Base-by-base conservation (phyloP, 345 rosid species). In the Gossypium arboreum region DNA sequence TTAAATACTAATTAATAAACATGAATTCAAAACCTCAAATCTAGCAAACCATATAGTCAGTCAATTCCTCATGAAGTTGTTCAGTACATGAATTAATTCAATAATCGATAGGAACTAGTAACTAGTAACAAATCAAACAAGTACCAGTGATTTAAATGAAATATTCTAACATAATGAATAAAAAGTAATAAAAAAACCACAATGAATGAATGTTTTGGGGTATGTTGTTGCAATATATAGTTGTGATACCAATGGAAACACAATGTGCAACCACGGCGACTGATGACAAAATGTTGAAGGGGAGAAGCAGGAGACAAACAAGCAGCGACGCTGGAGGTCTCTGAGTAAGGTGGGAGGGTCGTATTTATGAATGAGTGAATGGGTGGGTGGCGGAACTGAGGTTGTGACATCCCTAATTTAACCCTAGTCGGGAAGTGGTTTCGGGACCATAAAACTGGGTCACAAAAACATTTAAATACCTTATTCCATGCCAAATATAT, bases 221-320 rank as follows among this genome's bases (percentile, higher is more conserved):
- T 39, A 17, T 63, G 11, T 17, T 63, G 24, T 50, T 50, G 22
- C 3, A 50, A 48, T 50, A 50, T 41, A 68, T 68, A 47, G 24
- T 48, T 48, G 18, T 1, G 11, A 68, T 13, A 8, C 56, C 56
- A 7, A 24, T 13, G 20, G 39, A 68, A 67, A 47, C 48, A 47
- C 57, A 16, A 54, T 7, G 0, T 54, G 57, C 1, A 1, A 29
- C 0, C 1, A 6, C 5, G 1, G 4, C 0, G 1, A 4, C 1
- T 29, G 39, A 3, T 4, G 6, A 29, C 6, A 29, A 5, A 29
- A 29, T 29, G 6, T 29, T 29, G 6, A 6, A 29, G 39, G 39
- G 5, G 6, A 29, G 39, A 29, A 29, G 39, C 1, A 1, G 1
- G 6, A 29, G 39, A 29, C 6, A 29, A 29, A 29, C 0, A 5